phyloP scores from a whole-genome alignment of 345 rosid species.

The Stellera chamaejasme region DNA sequence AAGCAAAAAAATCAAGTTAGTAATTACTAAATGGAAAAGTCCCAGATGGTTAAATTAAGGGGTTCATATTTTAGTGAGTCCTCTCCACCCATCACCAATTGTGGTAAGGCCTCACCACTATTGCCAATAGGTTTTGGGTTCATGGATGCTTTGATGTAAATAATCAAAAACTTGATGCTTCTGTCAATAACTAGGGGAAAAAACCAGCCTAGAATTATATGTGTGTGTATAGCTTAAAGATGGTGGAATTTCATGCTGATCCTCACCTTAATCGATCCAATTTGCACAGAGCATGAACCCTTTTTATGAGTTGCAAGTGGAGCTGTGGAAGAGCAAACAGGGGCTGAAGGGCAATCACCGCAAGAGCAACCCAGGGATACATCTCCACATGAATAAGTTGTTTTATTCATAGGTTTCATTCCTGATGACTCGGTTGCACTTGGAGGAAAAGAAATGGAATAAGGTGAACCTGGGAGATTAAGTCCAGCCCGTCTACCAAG shows the following conservation, averaged over 20 bases:
- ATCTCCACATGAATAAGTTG: slow-evolving; percentile 78
- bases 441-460: slow-evolving; percentile 57
- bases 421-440: slow-evolving; percentile 57
- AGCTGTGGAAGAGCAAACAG: slow-evolving; percentile 58
- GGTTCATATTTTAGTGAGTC: too few relatives aligned
- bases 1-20: slow-evolving; percentile 19
- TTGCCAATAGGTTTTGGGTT: too few relatives aligned
- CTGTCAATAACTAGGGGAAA: slow-evolving; percentile 1
- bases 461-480: slow-evolving; percentile 78
- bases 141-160: too few relatives aligned
- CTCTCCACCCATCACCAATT: too few relatives aligned
- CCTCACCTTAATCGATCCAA: slow-evolving; percentile 72
- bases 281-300: slow-evolving; percentile 55
- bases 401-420: slow-evolving; percentile 84
- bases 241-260: not conserved
- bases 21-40: too few relatives aligned
- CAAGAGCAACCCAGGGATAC: slow-evolving; percentile 90
- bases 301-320: slow-evolving; percentile 37
- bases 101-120: too few relatives aligned
- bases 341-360: slow-evolving; percentile 84
- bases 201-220: not conserved
- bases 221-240: not conserved
- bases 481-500: slow-evolving; percentile 64
- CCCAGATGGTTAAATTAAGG: too few relatives aligned
- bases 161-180: slow-evolving; percentile 9